Evolutionary conservation across 192 early-diverging fungal species (phyloP).

Genomic region (Lunasporangiospora selenospora): DNA sequence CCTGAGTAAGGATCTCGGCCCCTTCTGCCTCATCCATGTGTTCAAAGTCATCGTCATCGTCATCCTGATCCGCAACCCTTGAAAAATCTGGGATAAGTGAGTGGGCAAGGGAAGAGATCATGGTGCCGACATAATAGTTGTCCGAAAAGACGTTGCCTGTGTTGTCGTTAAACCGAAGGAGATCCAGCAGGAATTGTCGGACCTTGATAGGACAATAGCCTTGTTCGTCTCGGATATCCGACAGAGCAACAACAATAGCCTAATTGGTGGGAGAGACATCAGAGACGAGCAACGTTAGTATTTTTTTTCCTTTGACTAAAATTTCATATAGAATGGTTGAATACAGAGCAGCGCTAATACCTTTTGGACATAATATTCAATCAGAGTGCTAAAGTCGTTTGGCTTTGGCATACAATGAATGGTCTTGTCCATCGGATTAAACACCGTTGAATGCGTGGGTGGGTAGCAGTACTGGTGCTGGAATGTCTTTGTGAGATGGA

Average conservation of each 20-base stretch:
- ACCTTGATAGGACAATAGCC: slow-evolving; percentile 67
- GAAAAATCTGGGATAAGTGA: slow-evolving; percentile 58
- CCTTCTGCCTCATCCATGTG: slow-evolving; percentile 52
- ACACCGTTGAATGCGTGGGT: slow-evolving; percentile 19
- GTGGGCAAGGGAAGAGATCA: slow-evolving; percentile 78
- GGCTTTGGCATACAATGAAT: slow-evolving; percentile 71
- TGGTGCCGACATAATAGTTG: slow-evolving; percentile 73
- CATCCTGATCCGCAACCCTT: slow-evolving; percentile 35
- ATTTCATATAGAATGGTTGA: not conserved
- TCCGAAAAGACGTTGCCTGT: slow-evolving; percentile 87
- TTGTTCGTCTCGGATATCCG: slow-evolving; percentile 67
- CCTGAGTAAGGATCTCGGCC: slow-evolving; percentile 57
- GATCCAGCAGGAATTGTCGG: slow-evolving; percentile 71
- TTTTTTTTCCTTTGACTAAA: not conserved
- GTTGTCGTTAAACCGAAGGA: slow-evolving; percentile 95
- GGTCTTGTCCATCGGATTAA: slow-evolving; percentile 50
- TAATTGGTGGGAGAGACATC: slow-evolving; percentile 2
- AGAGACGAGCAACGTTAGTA: not conserved
- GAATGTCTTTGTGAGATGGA: slow-evolving; percentile 78
- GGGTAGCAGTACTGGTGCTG: slow-evolving; percentile 76
- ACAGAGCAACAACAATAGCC: slow-evolving; percentile 76
- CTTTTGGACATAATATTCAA: slow-evolving; percentile 93
- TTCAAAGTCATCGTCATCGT: slow-evolving; percentile 40
- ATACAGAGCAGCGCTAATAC: slow-evolving; percentile 6
- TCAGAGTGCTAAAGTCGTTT: slow-evolving; percentile 88